Percentiles rank a stretch among this genome's conserved stretches.
Conservation (phyloP, 2,329 filamentous ascomycete species). For the Epichloe baconii region DNA sequence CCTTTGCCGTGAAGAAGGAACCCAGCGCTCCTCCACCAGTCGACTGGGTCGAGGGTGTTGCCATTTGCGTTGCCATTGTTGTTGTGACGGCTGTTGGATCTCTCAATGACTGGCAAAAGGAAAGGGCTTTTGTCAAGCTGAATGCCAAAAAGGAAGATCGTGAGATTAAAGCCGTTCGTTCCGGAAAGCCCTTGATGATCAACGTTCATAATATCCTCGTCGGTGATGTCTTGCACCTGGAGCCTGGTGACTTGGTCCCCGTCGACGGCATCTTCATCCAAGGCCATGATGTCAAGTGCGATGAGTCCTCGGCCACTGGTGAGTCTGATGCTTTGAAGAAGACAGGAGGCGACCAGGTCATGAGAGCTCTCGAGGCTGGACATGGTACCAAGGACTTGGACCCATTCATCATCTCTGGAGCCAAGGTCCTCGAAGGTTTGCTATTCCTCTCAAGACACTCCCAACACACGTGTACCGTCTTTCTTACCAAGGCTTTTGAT, state of each 20-base stretch:
- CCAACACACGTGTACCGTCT: no score
- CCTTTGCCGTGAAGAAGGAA: conserved; percentile 36
- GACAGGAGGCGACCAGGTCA: conserved; percentile 44
- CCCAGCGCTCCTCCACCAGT: conserved; percentile 41
- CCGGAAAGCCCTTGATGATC: conserved; percentile 49
- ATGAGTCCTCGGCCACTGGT: conserved; percentile 61
- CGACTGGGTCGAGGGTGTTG: conserved; percentile 56
- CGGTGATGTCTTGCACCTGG: conserved; percentile 56
- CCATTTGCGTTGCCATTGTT: conserved; percentile 52
- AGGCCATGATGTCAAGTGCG: conserved; percentile 42
- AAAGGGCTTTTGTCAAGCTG: conserved; percentile 50
- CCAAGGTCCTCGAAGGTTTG: conserved; percentile 37
- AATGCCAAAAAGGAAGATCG: conserved; percentile 51
- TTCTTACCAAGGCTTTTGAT: no score
- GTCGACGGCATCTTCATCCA: conserved; percentile 58
- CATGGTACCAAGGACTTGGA: conserved; percentile 39
- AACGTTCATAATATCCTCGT: conserved; percentile 55
- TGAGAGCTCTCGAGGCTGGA: conserved; percentile 36
- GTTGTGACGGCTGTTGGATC: conserved; percentile 15
- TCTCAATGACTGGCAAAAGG: conserved; percentile 55
- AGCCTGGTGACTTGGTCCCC: conserved; percentile 57
- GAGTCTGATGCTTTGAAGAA: conserved; percentile 64
- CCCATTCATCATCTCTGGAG: conserved; percentile 49
- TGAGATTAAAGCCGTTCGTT: conserved; percentile 53
- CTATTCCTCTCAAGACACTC: background rate